These are phyloP conservation scores for Oryza glumipatula DNA, from an alignment of 176 grass and related monocot species.

Conservation along the genomic window DNA sequence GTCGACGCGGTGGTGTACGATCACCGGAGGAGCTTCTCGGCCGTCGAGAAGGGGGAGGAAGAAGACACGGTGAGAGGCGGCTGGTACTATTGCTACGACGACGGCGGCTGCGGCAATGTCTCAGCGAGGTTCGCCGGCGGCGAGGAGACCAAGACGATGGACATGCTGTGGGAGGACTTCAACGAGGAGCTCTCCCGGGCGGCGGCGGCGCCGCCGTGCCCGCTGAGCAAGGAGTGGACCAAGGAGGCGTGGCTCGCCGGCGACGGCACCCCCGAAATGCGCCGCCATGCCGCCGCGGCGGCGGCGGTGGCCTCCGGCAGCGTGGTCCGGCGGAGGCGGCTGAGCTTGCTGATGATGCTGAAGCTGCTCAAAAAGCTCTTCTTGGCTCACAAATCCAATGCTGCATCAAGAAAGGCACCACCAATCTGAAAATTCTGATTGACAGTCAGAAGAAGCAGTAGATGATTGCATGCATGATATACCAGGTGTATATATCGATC, in stretches of 20 bases:
- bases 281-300: background rate
- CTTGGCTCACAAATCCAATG: conserved; percentile 42
- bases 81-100: background rate
- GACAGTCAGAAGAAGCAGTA: background rate
- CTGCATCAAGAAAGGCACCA: conserved; percentile 35
- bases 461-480: background rate
- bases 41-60: conserved; percentile 16
- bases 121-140: conserved; percentile 25
- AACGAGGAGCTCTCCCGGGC: conserved; percentile 70
- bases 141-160: conserved; percentile 76
- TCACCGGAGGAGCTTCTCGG: conserved; percentile 48
- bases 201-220: conserved; percentile 38
- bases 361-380: conserved; percentile 90
- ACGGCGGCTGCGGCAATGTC: background rate
- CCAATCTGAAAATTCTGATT: conserved; percentile 39
- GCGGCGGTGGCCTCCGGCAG: background rate
- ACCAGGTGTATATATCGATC: conserved; percentile 43
- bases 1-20: background rate
- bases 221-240: conserved; percentile 42
- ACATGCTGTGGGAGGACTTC: conserved; percentile 97
- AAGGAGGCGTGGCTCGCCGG: conserved; percentile 27
- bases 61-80: background rate
- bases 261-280: conserved; percentile 9
- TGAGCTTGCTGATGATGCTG: conserved; percentile 70
- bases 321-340: conserved; percentile 57